These are phyloP conservation scores for Trypanosoma platydactyli DNA, from an alignment of 208 protist genomes.

Conservation along the genomic window DNA sequence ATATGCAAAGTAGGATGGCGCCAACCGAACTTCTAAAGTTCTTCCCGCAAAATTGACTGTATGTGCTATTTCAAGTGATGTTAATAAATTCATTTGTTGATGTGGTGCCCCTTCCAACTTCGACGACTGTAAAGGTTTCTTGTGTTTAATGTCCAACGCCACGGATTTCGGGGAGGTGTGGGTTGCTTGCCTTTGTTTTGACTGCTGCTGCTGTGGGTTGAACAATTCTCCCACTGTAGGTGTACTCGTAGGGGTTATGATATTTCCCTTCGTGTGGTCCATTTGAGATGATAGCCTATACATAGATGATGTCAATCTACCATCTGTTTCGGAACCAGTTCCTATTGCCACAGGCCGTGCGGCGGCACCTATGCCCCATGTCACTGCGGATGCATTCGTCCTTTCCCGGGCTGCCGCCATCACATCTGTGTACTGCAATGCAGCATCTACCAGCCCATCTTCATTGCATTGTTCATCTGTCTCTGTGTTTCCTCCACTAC, in stretches of 20 bases:
- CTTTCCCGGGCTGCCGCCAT: constrained; percentile 27
- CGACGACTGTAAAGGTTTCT: not conserved
- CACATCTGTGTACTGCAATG: constrained; percentile 25
- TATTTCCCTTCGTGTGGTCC: not conserved
- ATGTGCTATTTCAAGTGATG: too few species aligned
- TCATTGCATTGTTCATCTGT: not conserved
- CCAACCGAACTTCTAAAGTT: not conserved
- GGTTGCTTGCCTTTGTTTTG: too few species aligned
- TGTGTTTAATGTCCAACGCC: not conserved
- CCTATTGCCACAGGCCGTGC: constrained; percentile 33
- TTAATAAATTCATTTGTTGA: too few species aligned
- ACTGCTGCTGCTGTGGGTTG: too few species aligned
- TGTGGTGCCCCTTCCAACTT: too few species aligned
- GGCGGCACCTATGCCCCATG: constrained; percentile 65
- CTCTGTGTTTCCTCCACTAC: not conserved
- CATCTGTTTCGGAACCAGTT: not conserved
- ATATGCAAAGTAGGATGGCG: constrained; percentile 27
- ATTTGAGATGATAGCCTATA: not conserved
- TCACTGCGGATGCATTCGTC: constrained; percentile 40
- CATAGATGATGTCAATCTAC: not conserved
- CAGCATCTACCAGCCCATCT: constrained; percentile 1
- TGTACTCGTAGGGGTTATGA: not conserved
- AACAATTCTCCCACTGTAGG: too few species aligned
- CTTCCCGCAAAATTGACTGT: not conserved
- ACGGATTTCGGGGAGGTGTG: too few species aligned